A percentile compares a stretch with the other conserved stretches of the same genome.
phyloP scores from a whole-genome alignment of 2,329 filamentous ascomycete genomes.

The Paraconiothyrium brasiliense region DNA sequence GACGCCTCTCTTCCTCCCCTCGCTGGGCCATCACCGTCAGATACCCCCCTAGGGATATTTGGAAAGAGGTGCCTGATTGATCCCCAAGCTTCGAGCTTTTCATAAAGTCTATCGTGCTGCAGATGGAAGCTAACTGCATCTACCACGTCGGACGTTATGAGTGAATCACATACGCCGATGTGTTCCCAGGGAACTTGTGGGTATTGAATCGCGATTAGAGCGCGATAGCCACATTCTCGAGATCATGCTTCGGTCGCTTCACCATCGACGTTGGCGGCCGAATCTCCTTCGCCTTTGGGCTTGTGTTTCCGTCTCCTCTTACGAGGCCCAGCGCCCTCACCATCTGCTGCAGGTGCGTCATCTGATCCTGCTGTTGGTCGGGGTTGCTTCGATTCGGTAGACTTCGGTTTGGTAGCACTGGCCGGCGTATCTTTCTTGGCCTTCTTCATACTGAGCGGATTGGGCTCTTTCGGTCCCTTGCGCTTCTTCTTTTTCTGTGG shows the following conservation, averaged over 20 bases:
- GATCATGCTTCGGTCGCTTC: conserved; percentile 34
- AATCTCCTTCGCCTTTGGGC: conserved; percentile 40
- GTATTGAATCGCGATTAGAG: background rate
- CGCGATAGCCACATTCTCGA: background rate
- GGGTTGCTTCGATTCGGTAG: conserved; percentile 17
- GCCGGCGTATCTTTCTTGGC: conserved; percentile 59
- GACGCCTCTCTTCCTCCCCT: background rate
- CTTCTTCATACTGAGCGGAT: conserved; percentile 77
- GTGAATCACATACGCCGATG: background rate
- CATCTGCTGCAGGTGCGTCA: conserved; percentile 23
- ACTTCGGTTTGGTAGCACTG: conserved; percentile 28
- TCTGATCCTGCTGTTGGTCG: conserved; percentile 23
- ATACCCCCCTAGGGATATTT: too few relatives aligned
- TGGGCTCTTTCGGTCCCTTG: conserved; percentile 73
- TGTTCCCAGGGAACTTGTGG: background rate
- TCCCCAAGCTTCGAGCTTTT: background rate
- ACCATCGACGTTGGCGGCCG: conserved; percentile 21
- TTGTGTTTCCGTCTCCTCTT: conserved; percentile 54
- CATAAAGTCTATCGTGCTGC: background rate
- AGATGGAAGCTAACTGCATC: background rate
- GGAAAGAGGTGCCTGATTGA: background rate
- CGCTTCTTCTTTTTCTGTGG: conserved; percentile 60
- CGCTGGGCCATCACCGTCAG: background rate
- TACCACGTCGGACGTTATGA: background rate
- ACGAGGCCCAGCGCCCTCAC: conserved; percentile 39